These are phyloP conservation scores for Rhododendron ovatum DNA, from an alignment of 148 eudicot genomes.

Conservation along the genomic window DNA sequence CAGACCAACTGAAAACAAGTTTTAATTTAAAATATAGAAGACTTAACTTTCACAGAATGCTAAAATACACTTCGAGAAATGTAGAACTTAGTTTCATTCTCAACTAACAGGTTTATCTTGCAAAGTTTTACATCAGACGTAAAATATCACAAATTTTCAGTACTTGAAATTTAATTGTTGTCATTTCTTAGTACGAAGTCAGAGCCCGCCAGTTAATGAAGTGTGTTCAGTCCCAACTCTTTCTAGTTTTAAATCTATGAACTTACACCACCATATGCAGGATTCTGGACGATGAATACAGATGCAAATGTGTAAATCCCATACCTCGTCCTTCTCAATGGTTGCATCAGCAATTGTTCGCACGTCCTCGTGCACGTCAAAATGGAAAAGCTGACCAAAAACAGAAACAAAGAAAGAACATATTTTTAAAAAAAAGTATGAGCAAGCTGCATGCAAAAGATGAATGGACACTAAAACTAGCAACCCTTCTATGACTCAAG, in stretches of 20 bases:
- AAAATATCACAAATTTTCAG: background rate
- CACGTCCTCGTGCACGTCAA: constrained; percentile 98
- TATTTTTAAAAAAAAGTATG: background rate
- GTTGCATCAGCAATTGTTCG: constrained; percentile 97
- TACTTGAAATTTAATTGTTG: background rate
- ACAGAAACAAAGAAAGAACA: background rate
- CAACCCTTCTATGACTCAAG: background rate
- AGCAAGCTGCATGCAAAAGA: background rate
- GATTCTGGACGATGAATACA: background rate
- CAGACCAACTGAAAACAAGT: background rate
- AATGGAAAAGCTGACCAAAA: constrained; percentile 79
- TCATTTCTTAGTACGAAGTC: background rate
- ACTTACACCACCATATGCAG: background rate
- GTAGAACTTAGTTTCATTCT: background rate
- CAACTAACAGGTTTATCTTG: background rate
- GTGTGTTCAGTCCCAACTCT: background rate
- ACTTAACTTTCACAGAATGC: background rate
- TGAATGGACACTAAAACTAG: background rate
- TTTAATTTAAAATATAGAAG: background rate
- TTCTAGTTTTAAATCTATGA: background rate
- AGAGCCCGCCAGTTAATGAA: background rate
- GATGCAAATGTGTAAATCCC: constrained; percentile 9
- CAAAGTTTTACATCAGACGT: background rate
- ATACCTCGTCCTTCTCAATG: constrained; percentile 97
- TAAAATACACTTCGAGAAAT: background rate